These are phyloP conservation scores for Colletotrichum sansevieriae DNA, from an alignment of 2,329 filamentous ascomycete species.

Conservation along the genomic window DNA sequence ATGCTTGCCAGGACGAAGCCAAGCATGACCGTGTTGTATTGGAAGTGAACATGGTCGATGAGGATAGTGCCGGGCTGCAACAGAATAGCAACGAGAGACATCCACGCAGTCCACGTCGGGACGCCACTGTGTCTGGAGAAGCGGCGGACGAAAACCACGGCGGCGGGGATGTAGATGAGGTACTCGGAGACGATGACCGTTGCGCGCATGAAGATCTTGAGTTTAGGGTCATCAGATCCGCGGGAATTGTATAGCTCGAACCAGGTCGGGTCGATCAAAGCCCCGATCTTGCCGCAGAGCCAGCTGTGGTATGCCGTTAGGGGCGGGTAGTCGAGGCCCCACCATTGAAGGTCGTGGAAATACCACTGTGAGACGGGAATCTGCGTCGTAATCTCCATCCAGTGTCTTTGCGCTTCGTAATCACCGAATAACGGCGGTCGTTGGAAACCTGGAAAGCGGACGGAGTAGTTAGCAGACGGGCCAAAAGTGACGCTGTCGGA, in stretches of 20 bases:
- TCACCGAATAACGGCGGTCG: conserved; percentile 94
- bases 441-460: conserved; percentile 70
- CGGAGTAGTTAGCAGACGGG: conserved; percentile 26
- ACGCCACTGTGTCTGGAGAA: conserved; percentile 83
- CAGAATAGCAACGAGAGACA: conserved; percentile 89
- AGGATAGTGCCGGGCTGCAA: conserved; percentile 93
- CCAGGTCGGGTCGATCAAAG: conserved; percentile 84
- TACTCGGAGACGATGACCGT: conserved; percentile 94
- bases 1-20: conserved; percentile 88
- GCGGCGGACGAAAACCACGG: conserved; percentile 86
- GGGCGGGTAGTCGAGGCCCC: conserved; percentile 97
- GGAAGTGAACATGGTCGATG: conserved; percentile 95
- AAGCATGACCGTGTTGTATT: conserved; percentile 99
- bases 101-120: conserved; percentile 83
- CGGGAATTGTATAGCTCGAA: conserved; percentile 88
- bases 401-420: conserved; percentile 97
- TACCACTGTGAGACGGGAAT: conserved; percentile 97
- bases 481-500: background rate
- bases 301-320: conserved; percentile 99
- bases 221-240: conserved; percentile 79
- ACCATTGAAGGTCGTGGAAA: conserved; percentile 96
- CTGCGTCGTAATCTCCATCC: conserved; percentile 96
- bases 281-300: conserved; percentile 89
- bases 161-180: conserved; percentile 86
- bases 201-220: conserved; percentile 97